These are phyloP conservation scores for Tylopilus sp. DNA, from an alignment of 768 basidiomycete genomes.

Conservation along the genomic window DNA sequence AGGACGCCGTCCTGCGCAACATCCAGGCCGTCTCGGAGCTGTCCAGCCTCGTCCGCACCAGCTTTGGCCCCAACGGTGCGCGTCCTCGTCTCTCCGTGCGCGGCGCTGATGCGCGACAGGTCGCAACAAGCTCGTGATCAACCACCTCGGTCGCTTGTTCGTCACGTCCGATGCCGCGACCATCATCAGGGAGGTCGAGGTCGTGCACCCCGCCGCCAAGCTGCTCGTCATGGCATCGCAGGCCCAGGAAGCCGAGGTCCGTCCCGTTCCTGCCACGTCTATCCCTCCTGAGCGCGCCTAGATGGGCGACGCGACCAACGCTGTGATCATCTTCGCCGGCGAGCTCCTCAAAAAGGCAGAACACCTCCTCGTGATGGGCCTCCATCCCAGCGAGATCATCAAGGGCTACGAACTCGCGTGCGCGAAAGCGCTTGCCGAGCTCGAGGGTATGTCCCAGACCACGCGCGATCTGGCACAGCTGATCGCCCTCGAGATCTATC, in stretches of 20 bases:
- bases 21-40: conserved; percentile 96
- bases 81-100: not conserved
- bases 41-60: conserved; percentile 91
- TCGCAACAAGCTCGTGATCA: conserved; percentile 96
- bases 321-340: conserved; percentile 92
- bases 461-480: conserved; percentile 10
- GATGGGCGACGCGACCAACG: conserved; percentile 98
- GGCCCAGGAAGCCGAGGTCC: conserved; percentile 90
- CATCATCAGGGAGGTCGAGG: conserved; percentile 96
- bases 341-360: conserved; percentile 94
- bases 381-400: conserved; percentile 95
- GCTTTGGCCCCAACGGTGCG: conserved; percentile 94
- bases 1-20: conserved; percentile 96
- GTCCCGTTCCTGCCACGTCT: conserved; percentile 21
- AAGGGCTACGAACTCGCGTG: conserved; percentile 93
- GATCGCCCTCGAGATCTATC: conserved; percentile 54
- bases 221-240: conserved; percentile 99
- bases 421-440: conserved; percentile 76
- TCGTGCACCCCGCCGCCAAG: conserved; percentile 98
- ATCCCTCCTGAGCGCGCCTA: conserved; percentile 28
- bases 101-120: conserved; percentile 44
- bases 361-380: conserved; percentile 89
- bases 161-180: conserved; percentile 99
- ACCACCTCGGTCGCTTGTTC: conserved; percentile 92
- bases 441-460: conserved; percentile 69